A percentile compares a stretch with the other conserved stretches of the same genome.
These are phyloP conservation scores for Apiospora kogelbergensis DNA, from an alignment of 2,329 filamentous ascomycete species.

Conservation along the genomic window DNA sequence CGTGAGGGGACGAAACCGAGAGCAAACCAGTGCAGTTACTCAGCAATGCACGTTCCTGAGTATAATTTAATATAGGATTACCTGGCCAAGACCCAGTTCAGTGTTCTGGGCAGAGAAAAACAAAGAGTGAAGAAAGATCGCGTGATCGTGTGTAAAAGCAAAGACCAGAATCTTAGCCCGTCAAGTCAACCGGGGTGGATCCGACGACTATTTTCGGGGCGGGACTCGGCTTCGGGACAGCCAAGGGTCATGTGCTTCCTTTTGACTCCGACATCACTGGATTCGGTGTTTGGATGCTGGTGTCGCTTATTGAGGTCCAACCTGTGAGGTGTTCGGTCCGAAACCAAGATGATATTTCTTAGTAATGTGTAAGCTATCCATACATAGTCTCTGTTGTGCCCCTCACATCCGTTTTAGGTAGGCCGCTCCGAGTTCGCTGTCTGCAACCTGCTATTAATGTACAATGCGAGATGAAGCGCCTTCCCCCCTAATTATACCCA, in stretches of 20 bases:
- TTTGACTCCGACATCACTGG: too few species aligned
- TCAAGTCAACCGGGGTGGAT: neutral
- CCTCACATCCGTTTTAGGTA: neutral
- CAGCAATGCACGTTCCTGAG: neutral
- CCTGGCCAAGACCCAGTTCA: neutral
- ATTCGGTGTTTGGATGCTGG: neutral
- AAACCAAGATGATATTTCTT: neutral
- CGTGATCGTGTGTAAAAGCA: neutral
- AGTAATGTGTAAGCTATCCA: neutral
- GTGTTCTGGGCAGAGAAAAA: neutral
- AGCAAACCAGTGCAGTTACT: neutral
- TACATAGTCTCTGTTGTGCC: neutral
- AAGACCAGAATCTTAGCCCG: neutral
- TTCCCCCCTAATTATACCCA: slow-evolving; percentile 28
- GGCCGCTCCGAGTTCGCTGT: neutral
- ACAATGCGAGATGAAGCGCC: neutral
- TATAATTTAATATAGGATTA: neutral
- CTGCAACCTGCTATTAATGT: slow-evolving; percentile 1
- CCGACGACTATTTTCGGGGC: neutral
- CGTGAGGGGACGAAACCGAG: neutral
- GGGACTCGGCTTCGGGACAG: neutral
- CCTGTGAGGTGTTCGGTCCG: neutral
- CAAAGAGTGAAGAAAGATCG: neutral
- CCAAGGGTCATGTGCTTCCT: neutral
- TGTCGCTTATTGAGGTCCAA: neutral